Base-by-base conservation (phyloP, 805 yeast genomes). In the Suhomyces tanzawaensis region DNA sequence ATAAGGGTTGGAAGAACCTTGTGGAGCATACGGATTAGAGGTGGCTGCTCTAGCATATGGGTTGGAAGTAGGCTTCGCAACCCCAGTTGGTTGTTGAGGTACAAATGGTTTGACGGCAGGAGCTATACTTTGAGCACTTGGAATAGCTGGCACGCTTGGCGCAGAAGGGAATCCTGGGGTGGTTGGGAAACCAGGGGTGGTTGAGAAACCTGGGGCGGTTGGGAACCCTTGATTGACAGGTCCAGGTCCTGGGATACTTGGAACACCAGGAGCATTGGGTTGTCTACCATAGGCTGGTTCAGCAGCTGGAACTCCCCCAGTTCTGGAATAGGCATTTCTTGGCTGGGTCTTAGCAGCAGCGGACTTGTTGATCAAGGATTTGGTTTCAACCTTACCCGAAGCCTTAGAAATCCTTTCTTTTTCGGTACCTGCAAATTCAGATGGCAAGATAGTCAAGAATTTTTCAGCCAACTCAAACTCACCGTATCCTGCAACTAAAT, bases 371-470 rank as follows among this genome's bases (percentile, higher is more conserved):
- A 29, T 26, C 5, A 13, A 8, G 6, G 12, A 9, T 5, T 8
- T 39, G 23, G 43, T 44, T 27, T 15, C 30, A 9, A n/a, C 12
- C 18, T 27, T 27, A 4, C 57, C 32, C 4, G 61, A 59, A 33
- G 95, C 95, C 49, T 77, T 79, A 32, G 71, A 46, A 14, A 91
- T 81, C 51, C 99, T 81, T 46, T 85, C 90, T 59, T 82, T 85
- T 53, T 87, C 96, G 16, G 67, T 51, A 18, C 82, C 86, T 30
- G 83, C 85, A 49, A 81, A 78, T 37, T 79, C 79, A 31, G 76
- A 78, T 9, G 98, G 95, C 52, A 93, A 69, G 43, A 83, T 69
- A 31, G 71, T 69, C 55, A 91, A 72, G 48, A 85, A 78, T 47
- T 73, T 76, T 41, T 70, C 74, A 1, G 98, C 97, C 48, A 91